phyloP scores from a whole-genome alignment of 2,329 filamentous ascomycete species.

The Fusarium buharicum region DNA sequence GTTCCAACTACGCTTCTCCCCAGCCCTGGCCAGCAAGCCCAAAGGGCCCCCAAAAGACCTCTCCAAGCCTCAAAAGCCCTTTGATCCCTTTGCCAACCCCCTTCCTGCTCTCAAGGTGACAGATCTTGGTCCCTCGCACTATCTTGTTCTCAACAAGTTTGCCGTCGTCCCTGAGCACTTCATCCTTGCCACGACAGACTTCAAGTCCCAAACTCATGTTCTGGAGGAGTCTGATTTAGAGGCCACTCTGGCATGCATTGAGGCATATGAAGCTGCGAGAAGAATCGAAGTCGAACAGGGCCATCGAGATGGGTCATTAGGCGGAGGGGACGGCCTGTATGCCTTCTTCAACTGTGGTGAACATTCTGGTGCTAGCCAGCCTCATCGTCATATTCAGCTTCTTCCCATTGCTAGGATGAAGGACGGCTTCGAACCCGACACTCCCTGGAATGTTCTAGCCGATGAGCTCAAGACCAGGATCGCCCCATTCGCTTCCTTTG shows the following conservation, averaged over 20 bases:
- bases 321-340: constrained; percentile 58
- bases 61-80: constrained; percentile 51
- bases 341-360: constrained; percentile 77
- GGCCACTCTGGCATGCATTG: constrained; percentile 70
- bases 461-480: constrained; percentile 49
- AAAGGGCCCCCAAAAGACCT: constrained; percentile 53
- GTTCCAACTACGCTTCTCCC: constrained; percentile 80
- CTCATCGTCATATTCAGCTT: constrained; percentile 78
- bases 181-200: constrained; percentile 73
- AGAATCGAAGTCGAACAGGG: constrained; percentile 3
- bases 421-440: constrained; percentile 55
- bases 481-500: constrained; percentile 60
- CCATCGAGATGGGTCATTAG: constrained; percentile 3
- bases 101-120: constrained; percentile 63
- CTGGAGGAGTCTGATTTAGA: constrained; percentile 70
- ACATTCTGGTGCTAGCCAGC: constrained; percentile 76
- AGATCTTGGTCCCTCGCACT: constrained; percentile 64
- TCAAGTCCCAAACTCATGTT: constrained; percentile 71
- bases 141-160: constrained; percentile 79
- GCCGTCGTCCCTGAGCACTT: constrained; percentile 77
- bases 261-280: constrained; percentile 58
- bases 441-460: constrained; percentile 61
- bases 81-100: constrained; percentile 74
- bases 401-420: constrained; percentile 72
- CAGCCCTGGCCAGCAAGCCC: constrained; percentile 74